Conservation (phyloP, 371 early-diverging fungal genomes). For the Saksenaea vasiformis region DNA sequence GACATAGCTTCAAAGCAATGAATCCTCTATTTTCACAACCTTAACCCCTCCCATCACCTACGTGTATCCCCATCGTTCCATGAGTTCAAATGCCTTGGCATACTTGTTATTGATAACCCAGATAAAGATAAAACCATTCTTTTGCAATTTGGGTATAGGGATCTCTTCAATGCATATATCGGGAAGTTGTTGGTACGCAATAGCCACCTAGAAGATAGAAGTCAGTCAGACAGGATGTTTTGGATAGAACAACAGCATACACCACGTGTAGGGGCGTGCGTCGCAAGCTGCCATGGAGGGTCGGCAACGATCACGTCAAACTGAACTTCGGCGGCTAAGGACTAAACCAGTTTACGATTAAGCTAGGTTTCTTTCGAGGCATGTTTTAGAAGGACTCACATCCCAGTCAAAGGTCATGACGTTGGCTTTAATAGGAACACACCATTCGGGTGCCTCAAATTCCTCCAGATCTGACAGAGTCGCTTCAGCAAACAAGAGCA, state of each 20-base stretch:
- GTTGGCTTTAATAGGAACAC: conserved; percentile 92
- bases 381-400: conserved; percentile 38
- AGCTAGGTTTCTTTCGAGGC: conserved; percentile 4
- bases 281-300: conserved; percentile 97
- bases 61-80: conserved; percentile 93
- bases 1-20: conserved; percentile 60
- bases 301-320: conserved; percentile 94
- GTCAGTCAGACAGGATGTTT: neutral
- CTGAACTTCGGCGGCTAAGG: conserved; percentile 76
- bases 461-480: conserved; percentile 70
- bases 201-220: conserved; percentile 66
- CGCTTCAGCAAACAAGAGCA: neutral
- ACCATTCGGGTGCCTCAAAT: conserved; percentile 92
- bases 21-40: neutral
- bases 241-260: conserved; percentile 42
- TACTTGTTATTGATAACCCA: conserved; percentile 98
- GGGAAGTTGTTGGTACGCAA: conserved; percentile 93
- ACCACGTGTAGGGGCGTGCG: conserved; percentile 91
- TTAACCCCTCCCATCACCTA: conserved; percentile 29
- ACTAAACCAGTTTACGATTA: conserved; percentile 35
- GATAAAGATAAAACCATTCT: conserved; percentile 90
- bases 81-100: conserved; percentile 87
- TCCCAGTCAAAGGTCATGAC: conserved; percentile 95
- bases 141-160: conserved; percentile 83
- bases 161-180: conserved; percentile 90